These are phyloP conservation scores for Nitzschia sp. DNA, from an alignment of 108 stramenopile genomes.

Conservation along the genomic window DNA sequence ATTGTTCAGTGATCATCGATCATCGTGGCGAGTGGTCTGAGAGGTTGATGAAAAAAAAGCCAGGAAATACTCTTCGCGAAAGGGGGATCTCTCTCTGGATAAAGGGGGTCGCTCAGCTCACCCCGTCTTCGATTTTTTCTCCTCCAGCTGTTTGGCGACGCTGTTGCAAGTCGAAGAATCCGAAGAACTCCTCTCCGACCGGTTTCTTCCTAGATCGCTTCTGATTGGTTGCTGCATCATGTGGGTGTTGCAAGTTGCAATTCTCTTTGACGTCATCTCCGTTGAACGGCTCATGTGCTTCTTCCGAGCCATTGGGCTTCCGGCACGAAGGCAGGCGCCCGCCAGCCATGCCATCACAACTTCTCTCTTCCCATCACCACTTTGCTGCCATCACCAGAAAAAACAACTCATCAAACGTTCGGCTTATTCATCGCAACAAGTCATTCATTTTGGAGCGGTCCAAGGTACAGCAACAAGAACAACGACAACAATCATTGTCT, in stretches of 20 bases:
- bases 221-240: neutral
- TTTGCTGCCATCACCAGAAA: neutral
- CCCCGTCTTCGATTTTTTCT: no score
- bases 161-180: neutral
- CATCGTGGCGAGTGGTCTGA: no score
- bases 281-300: conserved; percentile 7
- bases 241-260: neutral
- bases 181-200: neutral
- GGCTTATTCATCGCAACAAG: no score
- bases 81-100: no score
- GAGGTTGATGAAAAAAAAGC: no score
- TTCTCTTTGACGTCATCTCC: neutral
- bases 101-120: no score
- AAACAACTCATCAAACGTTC: no score
- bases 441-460: no score
- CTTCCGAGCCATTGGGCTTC: neutral
- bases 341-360: neutral
- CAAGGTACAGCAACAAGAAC: no score
- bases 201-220: neutral
- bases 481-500: no score
- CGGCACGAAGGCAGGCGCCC: neutral
- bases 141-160: neutral
- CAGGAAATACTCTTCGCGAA: no score
- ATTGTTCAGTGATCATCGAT: no score
- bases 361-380: neutral